Percentiles rank a stretch among this genome's conserved stretches.
Conservation (phyloP, 352 stramenopile genomes). For the Phytopythium kandeliae region DNA sequence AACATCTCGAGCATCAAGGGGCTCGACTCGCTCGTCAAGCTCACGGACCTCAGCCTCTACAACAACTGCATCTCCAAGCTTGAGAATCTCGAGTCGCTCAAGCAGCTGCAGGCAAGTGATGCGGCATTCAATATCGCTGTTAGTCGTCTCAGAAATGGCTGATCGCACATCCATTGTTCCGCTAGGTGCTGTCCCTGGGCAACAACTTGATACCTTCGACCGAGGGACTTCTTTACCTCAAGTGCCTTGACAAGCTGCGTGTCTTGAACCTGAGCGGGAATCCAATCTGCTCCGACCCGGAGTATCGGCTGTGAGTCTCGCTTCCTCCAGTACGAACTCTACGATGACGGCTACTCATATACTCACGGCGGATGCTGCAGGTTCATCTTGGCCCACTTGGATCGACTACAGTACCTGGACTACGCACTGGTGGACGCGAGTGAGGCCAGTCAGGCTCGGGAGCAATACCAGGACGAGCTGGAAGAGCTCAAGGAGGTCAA, state of each 20-base stretch:
- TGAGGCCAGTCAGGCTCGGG: slow-evolving; percentile 70
- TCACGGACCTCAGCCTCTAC: slow-evolving; percentile 91
- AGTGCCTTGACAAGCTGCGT: slow-evolving; percentile 82
- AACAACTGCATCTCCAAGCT: slow-evolving; percentile 93
- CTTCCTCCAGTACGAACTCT: background rate
- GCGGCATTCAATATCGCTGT: too few relatives aligned
- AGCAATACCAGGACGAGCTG: slow-evolving; percentile 90
- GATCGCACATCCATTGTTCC: too few relatives aligned
- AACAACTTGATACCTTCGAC: slow-evolving; percentile 87
- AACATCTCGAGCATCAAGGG: slow-evolving; percentile 90
- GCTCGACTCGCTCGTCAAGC: slow-evolving; percentile 84
- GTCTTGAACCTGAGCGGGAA: slow-evolving; percentile 92
- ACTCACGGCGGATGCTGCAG: too few relatives aligned
- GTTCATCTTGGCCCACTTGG: slow-evolving; percentile 89
- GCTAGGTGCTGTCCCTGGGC: slow-evolving; percentile 86
- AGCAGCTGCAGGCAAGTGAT: slow-evolving; percentile 56
- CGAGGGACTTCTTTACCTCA: slow-evolving; percentile 69
- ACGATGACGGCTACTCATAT: too few relatives aligned
- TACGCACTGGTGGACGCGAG: slow-evolving; percentile 85
- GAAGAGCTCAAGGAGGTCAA: slow-evolving; percentile 84
- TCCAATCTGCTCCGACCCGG: slow-evolving; percentile 86
- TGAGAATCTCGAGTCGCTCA: slow-evolving; percentile 88
- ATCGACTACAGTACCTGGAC: slow-evolving; percentile 92
- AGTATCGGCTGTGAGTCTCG: slow-evolving; percentile 80
- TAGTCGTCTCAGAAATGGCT: too few relatives aligned